phyloP scores from a whole-genome alignment of 257 asterid species.

The Jaltomata sinuosa region DNA sequence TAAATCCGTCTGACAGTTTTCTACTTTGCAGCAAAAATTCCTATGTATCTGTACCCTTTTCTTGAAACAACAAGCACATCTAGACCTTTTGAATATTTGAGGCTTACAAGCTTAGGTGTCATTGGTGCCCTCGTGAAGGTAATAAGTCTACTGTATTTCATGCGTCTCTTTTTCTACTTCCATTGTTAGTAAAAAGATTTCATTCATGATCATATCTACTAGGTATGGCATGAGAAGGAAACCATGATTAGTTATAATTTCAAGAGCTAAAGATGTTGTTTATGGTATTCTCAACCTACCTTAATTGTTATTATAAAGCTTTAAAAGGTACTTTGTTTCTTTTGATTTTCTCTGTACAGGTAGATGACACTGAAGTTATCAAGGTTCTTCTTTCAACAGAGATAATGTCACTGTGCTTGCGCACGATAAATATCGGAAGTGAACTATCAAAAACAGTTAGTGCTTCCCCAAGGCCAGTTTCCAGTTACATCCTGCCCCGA shows the following conservation, averaged over 20 bases:
- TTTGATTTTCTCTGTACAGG: constrained; percentile 6
- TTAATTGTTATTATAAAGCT: not conserved
- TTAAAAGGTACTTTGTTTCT: not conserved
- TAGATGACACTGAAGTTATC: constrained; percentile 12
- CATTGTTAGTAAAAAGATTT: not conserved
- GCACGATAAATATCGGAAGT: constrained; percentile 21
- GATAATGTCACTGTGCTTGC: constrained; percentile 21
- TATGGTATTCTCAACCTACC: not conserved
- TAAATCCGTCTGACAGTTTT: not conserved
- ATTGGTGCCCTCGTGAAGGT: constrained; percentile 40
- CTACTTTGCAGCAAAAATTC: constrained; percentile 26
- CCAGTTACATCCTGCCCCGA: not conserved
- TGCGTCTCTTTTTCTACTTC: not conserved
- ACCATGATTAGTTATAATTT: not conserved
- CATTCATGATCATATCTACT: not conserved
- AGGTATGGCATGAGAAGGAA: not conserved
- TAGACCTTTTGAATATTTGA: constrained; percentile 23
- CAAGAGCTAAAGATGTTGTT: not conserved
- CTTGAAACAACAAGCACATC: constrained; percentile 15
- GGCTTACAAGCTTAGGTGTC: constrained; percentile 29
- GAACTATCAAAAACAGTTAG: constrained; percentile 25
- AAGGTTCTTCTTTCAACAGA: constrained; percentile 17
- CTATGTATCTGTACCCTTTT: constrained; percentile 19
- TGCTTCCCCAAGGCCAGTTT: not conserved
- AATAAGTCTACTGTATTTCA: not conserved